Percentiles rank a stretch among this genome's conserved stretches.
Conservation (phyloP, 192 early-diverging fungal species). For the Umbelopsis isabellina region DNA sequence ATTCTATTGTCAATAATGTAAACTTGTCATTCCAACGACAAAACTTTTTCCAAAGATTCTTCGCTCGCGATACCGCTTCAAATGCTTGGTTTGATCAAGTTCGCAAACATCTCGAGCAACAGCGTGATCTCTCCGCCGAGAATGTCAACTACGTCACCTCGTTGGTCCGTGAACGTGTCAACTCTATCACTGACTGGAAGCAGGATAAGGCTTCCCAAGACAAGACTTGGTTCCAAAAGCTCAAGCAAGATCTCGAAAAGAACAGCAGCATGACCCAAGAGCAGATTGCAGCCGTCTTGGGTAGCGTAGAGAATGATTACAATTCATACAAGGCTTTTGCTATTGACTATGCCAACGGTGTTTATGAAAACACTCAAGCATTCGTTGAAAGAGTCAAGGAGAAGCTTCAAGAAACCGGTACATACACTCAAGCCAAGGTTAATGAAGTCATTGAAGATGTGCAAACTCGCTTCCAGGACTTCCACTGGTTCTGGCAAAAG, state of each 20-base stretch:
- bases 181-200: slow-evolving; percentile 18
- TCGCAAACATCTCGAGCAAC: slow-evolving; percentile 2
- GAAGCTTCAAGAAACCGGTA: slow-evolving; percentile 1
- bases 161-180: slow-evolving; percentile 9
- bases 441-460: neutral
- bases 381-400: slow-evolving; percentile 8
- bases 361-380: slow-evolving; percentile 12
- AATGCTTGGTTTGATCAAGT: slow-evolving; percentile 12
- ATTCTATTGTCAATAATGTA: slow-evolving; percentile 29
- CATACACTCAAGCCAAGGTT: slow-evolving; percentile 14
- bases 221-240: slow-evolving; percentile 7
- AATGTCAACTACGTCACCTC: slow-evolving; percentile 20
- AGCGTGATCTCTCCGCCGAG: neutral
- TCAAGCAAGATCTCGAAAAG: slow-evolving; percentile 13
- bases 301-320: slow-evolving; percentile 2
- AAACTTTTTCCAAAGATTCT: slow-evolving; percentile 8
- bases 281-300: slow-evolving; percentile 9
- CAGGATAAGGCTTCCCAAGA: slow-evolving; percentile 18
- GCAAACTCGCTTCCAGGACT: neutral
- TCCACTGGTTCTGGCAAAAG: slow-evolving; percentile 21
- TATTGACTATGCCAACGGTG: slow-evolving; percentile 16
- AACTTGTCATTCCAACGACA: neutral
- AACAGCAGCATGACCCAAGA: slow-evolving; percentile 15
- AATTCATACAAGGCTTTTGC: slow-evolving; percentile 20
- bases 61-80: slow-evolving; percentile 8